Base-by-base conservation (phyloP, 2,329 filamentous ascomycete species). In the Didymella glomerata region DNA sequence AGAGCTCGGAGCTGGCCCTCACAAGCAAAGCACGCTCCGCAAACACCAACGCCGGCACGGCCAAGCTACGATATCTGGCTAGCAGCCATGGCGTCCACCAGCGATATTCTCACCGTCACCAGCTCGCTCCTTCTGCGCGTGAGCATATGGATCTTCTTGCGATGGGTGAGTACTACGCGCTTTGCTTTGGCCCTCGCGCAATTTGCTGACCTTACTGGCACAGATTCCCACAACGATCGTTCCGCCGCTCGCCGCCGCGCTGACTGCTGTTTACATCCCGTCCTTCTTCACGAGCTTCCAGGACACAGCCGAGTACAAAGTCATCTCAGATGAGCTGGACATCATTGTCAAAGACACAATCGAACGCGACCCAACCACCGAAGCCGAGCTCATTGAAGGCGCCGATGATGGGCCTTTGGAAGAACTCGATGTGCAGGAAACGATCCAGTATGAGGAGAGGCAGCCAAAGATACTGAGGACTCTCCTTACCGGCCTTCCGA, bases 401-500 rank as follows among this genome's bases (percentile, higher is more conserved):
- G 72, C 71, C 10, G 72, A 76, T 2, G 69, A 74, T 53, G 73
- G 68, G 0, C 68, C 72, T 0, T 55, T 78, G 25, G 58, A 78
- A 62, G 80, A 82, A 67, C 68, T 92, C 34, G 83, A 86, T 27
- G 79, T 92, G 24, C 74, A 87, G 56, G 89, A 93, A 72, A 88
- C 84, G 0, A 77, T 90, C 4, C 72, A 86, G 11, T 68, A 90
- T 16, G 80, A 85, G 49, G 81, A 88, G 69, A 85, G 85, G 66
- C 80, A 84, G 13, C 76, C 85, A 2, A 82, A 82, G 22, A 79
- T 85, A 1, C 79, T 90, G 65, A 84, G 83, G 64, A 90, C 91
- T 3, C 80, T 98, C 7, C 78, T 96, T 24, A 86, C 86, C 3
- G 95, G 95, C 3, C 79, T 89, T 0, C 94, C 95, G 1, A 92